A percentile compares a stretch with the other conserved stretches of the same genome.
Evolutionary conservation across 768 basidiomycete species (phyloP).

Genomic region (Piloderma croceum): DNA sequence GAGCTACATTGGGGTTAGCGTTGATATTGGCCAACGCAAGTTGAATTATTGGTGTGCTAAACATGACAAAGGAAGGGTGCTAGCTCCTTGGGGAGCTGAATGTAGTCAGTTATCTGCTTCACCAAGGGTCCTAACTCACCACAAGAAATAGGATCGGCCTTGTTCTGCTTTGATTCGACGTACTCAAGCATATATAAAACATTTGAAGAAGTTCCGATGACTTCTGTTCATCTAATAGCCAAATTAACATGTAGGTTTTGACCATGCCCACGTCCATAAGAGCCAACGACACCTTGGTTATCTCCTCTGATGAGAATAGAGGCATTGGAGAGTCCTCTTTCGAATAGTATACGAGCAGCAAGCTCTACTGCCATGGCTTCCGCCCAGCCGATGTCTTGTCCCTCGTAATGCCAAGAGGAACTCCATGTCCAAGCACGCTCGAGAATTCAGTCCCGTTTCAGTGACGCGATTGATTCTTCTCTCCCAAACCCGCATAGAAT

Average conservation of each 20-base stretch:
- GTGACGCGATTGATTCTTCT: too few species aligned
- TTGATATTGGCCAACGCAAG: not conserved
- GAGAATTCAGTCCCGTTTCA: too few species aligned
- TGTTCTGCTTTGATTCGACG: conserved; percentile 22
- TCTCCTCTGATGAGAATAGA: conserved; percentile 25
- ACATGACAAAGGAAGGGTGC: not conserved
- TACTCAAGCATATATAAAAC: conserved; percentile 18
- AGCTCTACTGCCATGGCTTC: conserved; percentile 8
- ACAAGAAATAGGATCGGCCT: conserved; percentile 29
- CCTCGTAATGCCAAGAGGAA: too few species aligned
- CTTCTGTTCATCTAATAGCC: conserved; percentile 16
- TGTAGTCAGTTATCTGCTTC: not conserved
- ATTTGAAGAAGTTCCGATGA: conserved; percentile 10
- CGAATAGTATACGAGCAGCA: not conserved
- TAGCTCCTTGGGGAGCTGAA: not conserved
- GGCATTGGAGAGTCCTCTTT: conserved; percentile 4
- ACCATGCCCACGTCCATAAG: conserved; percentile 26
- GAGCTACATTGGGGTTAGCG: not conserved
- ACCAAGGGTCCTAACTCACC: conserved; percentile 9
- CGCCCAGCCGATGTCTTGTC: conserved; percentile 7
- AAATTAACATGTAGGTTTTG: conserved; percentile 27
- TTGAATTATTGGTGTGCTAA: not conserved
- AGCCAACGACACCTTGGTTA: conserved; percentile 31
- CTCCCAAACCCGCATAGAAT: too few species aligned
- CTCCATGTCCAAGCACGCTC: too few species aligned